Percentiles rank a stretch among this genome's conserved stretches.
phyloP scores from a whole-genome alignment of 1,284 basidiomycete genomes.

The Puccinia brachypodii region DNA sequence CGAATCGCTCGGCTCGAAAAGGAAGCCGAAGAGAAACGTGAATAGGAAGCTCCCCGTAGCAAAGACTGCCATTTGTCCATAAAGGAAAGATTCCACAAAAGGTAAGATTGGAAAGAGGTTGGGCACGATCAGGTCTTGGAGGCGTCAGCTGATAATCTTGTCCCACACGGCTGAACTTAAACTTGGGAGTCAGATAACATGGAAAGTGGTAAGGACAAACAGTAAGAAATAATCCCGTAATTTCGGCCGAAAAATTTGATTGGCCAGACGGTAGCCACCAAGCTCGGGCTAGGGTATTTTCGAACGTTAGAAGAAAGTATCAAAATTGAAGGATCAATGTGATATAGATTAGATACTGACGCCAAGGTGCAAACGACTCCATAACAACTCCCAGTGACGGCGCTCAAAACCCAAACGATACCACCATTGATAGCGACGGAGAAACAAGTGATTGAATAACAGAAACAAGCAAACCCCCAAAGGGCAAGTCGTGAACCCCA shows the following conservation, averaged over 20 bases:
- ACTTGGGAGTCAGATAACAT: no score
- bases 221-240: slow-evolving; percentile 42
- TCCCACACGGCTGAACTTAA: neutral
- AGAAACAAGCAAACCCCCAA: slow-evolving; percentile 21
- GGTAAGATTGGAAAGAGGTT: neutral
- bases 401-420: slow-evolving; percentile 29
- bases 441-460: slow-evolving; percentile 13
- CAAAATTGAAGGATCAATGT: neutral
- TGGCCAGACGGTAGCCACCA: slow-evolving; percentile 38
- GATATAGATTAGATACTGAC: slow-evolving; percentile 19
- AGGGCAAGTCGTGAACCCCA: neutral
- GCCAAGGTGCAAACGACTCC: slow-evolving; percentile 26
- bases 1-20: neutral
- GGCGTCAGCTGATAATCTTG: neutral
- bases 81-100: neutral
- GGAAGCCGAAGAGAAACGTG: slow-evolving; percentile 23
- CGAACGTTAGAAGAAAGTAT: neutral
- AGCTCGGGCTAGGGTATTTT: slow-evolving; percentile 14
- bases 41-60: slow-evolving; percentile 31
- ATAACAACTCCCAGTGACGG: slow-evolving; percentile 29
- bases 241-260: slow-evolving; percentile 39
- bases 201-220: neutral
- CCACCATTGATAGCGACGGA: slow-evolving; percentile 1
- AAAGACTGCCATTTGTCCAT: neutral
- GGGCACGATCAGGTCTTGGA: neutral